Evolutionary conservation across 345 rosid genomes (phyloP), one percentile per base, ranked within the genome.

Genomic region (Gossypium ekmanianum): DNA sequence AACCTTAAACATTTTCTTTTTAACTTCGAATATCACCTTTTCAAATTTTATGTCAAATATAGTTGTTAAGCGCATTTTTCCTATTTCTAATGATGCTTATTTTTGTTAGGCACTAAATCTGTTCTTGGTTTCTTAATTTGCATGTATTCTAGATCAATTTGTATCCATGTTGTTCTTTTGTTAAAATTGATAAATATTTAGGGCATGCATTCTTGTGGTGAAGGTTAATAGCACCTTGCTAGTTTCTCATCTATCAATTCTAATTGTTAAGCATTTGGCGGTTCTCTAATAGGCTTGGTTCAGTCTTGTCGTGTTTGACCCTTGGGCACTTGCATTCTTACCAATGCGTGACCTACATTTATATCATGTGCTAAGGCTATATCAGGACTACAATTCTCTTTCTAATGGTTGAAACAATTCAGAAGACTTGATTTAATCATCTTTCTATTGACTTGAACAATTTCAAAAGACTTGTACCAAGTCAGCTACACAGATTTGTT

Each of bases 1-100:
- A 78, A 65, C 61, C 63, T 61, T 57, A 11, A 57, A 18, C 63
- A 39, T 73, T 69, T 77, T 62, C 54, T 54, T 70, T 57, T 64
- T n/a, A 52, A 26, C 17, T 57, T 59, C 4, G 26, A 51, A 16
- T 24, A 51, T 16, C 72, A 24, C 44, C 8, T 17, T 51, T 27
- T 51, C 59, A 51, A 26, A 18, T 27, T 17, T 13, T 50, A 1
- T 27, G 7, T 16, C 41, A 8, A 16, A 48, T 47, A 26, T 48
- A 9, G 11, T 14, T 18, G n/a, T 44, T 44, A 5, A 18, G 3
- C 0, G 3, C 57, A 68, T 14, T 17, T 14, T 48, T 26, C 34
- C n/a, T 68, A 14, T 48, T 27, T 14, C 17, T 26, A 59, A 24
- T 14, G 41, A 24, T 47, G 57, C 39, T 11, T 67, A n/a, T 12